A percentile compares a stretch with the other conserved stretches of the same genome.
phyloP scores from a whole-genome alignment of 2,329 filamentous ascomycete species.

The Colletotrichum australisinense region DNA sequence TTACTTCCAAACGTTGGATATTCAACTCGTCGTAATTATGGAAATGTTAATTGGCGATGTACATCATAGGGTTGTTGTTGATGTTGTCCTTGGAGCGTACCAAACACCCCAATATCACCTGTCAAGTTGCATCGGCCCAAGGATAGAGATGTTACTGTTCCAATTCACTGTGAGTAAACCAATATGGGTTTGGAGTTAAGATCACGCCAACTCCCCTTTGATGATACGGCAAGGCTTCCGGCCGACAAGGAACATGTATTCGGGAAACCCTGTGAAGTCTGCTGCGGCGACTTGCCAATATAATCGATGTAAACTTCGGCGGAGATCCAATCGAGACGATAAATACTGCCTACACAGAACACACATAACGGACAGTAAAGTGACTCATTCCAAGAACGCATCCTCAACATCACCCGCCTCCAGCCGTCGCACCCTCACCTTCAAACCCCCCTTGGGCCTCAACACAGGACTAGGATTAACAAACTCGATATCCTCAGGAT shows the following conservation, averaged over 20 bases:
- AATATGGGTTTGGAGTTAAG: neutral
- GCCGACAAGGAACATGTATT: neutral
- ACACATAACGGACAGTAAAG: no score
- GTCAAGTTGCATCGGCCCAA: no score
- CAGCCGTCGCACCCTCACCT: neutral
- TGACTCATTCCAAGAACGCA: neutral
- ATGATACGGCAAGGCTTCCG: neutral
- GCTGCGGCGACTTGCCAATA: no score
- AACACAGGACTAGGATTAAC: slow-evolving; percentile 19
- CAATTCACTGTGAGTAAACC: neutral
- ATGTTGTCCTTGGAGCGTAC: no score
- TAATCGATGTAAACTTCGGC: no score
- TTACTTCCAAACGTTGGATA: neutral
- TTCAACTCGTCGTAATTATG: neutral
- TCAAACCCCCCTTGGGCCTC: slow-evolving; percentile 2
- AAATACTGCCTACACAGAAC: no score
- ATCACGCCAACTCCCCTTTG: neutral
- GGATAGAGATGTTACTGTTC: no score
- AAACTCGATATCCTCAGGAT: slow-evolving; percentile 39
- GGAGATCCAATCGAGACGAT: no score
- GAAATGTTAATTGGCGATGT: no score
- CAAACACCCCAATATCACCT: no score
- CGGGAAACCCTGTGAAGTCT: no score
- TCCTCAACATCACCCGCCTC: neutral
- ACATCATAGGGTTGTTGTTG: no score